Evolutionary conservation across 2,329 filamentous ascomycete genomes (phyloP).

Genomic region (Acarospora socialis): DNA sequence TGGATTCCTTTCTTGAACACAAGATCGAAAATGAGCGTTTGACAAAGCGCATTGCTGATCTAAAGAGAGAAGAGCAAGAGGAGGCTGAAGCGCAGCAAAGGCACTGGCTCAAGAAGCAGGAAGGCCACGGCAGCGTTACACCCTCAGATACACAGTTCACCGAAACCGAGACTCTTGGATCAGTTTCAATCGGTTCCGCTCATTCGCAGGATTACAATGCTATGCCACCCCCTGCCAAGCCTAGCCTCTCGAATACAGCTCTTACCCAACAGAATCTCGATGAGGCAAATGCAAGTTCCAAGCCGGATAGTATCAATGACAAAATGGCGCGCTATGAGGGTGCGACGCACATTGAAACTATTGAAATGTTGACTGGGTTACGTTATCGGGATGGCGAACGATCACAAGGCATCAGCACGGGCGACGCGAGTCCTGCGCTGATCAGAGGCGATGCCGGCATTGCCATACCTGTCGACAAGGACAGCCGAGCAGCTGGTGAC

Average conservation of each 20-base stretch:
- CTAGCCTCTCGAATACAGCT: constrained; percentile 46
- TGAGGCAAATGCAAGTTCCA: constrained; percentile 49
- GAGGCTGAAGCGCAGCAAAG: constrained; percentile 54
- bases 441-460: constrained; percentile 80
- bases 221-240: constrained; percentile 55
- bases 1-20: constrained; percentile 90
- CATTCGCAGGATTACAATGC: constrained; percentile 29
- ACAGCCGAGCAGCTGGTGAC: constrained; percentile 49
- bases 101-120: constrained; percentile 46
- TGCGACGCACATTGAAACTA: constrained; percentile 64
- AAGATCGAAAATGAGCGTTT: constrained; percentile 92
- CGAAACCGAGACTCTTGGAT: constrained; percentile 25
- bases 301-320: constrained; percentile 63
- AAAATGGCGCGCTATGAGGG: constrained; percentile 76
- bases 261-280: constrained; percentile 71
- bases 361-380: constrained; percentile 84
- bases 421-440: constrained; percentile 63
- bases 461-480: constrained; percentile 66
- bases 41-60: constrained; percentile 66
- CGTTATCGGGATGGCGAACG: constrained; percentile 80
- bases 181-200: constrained; percentile 16
- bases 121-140: constrained; percentile 40
- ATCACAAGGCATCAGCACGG: constrained; percentile 75
- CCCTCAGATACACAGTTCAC: constrained; percentile 24
- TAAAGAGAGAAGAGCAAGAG: constrained; percentile 73